Conservation (phyloP, 257 asterid species). For the Solanum commersonii region DNA sequence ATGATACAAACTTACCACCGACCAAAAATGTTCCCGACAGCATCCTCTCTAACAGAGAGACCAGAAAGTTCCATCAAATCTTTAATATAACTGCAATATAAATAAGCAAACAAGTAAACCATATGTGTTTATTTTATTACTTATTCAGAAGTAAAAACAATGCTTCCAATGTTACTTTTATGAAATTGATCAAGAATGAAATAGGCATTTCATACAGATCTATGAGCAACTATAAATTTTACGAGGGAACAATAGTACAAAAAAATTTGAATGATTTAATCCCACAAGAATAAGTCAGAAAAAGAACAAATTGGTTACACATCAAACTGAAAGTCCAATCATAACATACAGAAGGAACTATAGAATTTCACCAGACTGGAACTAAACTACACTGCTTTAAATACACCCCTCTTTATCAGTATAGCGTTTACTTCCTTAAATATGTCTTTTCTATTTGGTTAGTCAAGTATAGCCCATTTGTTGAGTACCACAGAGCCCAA, state of each 20-base stretch:
- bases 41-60: constrained; percentile 80
- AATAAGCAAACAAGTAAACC: neutral
- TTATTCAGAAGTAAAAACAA: neutral
- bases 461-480: neutral
- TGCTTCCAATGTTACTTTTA: neutral
- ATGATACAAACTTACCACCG: constrained; percentile 52
- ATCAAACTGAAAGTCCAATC: neutral
- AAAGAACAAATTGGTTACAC: neutral
- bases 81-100: constrained; percentile 60
- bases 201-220: neutral
- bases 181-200: neutral
- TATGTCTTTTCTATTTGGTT: neutral
- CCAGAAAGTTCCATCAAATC: constrained; percentile 63
- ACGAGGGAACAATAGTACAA: neutral
- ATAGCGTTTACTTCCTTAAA: neutral
- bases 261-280: neutral
- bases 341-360: neutral
- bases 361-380: neutral
- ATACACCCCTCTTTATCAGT: neutral
- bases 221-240: neutral
- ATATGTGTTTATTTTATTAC: neutral
- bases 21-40: constrained; percentile 88
- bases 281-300: neutral
- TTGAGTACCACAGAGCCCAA: neutral
- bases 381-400: neutral